Evolutionary conservation across 2,329 filamentous ascomycete species (phyloP), one percentile per base, ranked within the genome.

Genomic region (Hypoxylon sp.): DNA sequence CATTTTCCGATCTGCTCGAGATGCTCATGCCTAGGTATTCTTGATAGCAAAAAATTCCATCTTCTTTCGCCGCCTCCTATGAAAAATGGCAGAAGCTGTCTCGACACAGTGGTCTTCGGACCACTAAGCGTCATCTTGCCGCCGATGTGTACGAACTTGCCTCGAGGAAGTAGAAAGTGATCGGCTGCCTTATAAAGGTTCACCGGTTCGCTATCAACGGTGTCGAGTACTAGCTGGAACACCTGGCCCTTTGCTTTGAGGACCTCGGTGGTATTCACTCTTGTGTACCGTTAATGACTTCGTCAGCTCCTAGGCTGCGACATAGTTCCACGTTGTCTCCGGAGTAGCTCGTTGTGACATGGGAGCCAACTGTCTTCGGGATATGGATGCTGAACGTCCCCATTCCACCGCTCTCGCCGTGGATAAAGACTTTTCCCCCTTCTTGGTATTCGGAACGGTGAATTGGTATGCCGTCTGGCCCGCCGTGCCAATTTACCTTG

Each of bases 361-460:
- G 78, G 69, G 85, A 88, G 0, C 88, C 88, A 2, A 87, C 72
- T 0, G 80, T 78, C 74, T 90, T 90, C 7, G 88, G 88, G 46
- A 91, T 83, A 73, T 91, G 89, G 56, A 91, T 86, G 0, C 81
- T 84, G 61, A 83, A 89, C 0, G 83, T 82, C 0, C 89, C 89
- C 0, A 82, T 84, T 0, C 89, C 89, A 8, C 89, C 89, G 5
- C 83, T 87, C 0, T 88, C 88, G 11, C 88, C 88, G 68, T 91
- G 90, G 74, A 91, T 84, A 71, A 91, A 87, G 6, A 91, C 81
- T 70, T 82, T 84, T 85, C 81, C 21, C 79, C 79, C 43, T 83
- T 79, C 50, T 80, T 78, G 48, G 84, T 81, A 61, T 81, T 75
- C 1, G 81, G 80, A n/a, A 84, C 74, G 23, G 87, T 77, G 30